These are phyloP conservation scores for Spergularia azorica DNA, from an alignment of 179 eudicot species.

Conservation along the genomic window DNA sequence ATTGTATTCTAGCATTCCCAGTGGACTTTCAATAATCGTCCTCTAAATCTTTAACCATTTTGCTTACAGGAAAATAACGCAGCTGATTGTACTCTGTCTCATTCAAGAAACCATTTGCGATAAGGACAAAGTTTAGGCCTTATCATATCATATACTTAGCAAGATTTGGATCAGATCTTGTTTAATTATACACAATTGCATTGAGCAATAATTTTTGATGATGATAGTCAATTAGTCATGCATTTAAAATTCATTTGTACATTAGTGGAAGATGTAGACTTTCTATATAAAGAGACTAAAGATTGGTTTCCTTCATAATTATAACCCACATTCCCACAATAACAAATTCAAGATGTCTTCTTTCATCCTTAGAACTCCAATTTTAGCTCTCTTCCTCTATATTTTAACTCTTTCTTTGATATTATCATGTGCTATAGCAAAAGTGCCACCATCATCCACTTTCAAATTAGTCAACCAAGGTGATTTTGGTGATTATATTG, in stretches of 20 bases:
- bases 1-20: too few species aligned
- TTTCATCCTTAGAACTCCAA: constrained; percentile 4
- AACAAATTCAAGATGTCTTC: neutral
- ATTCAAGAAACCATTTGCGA: neutral
- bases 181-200: neutral
- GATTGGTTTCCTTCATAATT: neutral
- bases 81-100: neutral
- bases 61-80: too few species aligned
- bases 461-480: constrained; percentile 56
- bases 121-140: neutral
- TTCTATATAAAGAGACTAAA: constrained; percentile 7
- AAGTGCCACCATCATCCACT: constrained; percentile 46
- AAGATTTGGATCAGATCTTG: constrained; percentile 13
- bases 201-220: neutral
- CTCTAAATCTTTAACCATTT: neutral
- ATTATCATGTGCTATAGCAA: constrained; percentile 28
- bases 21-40: neutral
- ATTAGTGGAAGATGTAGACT: neutral
- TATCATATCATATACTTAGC: neutral
- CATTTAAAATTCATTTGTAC: neutral
- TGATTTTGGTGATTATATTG: constrained; percentile 48
- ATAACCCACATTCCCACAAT: neutral
- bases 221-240: neutral
- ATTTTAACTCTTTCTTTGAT: neutral
- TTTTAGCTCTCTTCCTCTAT: neutral